A percentile compares a stretch with the other conserved stretches of the same genome.
Conservation (phyloP, 2,329 filamentous ascomycete species). For the Stenocarpella maydis region DNA sequence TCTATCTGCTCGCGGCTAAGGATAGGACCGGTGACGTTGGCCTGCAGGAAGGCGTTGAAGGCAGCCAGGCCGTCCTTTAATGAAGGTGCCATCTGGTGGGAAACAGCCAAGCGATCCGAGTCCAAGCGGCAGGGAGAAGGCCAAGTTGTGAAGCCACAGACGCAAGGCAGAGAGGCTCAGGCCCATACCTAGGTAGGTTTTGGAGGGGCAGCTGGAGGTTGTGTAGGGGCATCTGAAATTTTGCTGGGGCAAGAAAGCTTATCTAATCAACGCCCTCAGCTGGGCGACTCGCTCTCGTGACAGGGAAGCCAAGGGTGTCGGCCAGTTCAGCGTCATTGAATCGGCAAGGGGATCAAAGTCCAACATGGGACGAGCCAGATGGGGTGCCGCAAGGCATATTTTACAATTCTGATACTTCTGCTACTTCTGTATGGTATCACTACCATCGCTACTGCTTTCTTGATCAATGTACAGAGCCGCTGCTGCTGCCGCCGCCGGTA, state of each 20-base stretch:
- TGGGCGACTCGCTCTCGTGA: too few species aligned
- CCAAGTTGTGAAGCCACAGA: slow-evolving; percentile 3
- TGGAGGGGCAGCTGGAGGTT: background rate
- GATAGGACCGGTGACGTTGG: slow-evolving; percentile 87
- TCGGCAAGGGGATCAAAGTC: background rate
- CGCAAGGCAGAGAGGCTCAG: background rate
- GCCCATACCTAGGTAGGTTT: background rate
- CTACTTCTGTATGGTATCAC: background rate
- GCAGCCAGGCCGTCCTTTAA: slow-evolving; percentile 69
- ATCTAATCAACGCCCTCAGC: slow-evolving; percentile 24
- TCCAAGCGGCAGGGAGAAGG: background rate
- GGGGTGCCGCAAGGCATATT: background rate
- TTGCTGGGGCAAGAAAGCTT: slow-evolving; percentile 2
- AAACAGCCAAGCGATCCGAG: background rate
- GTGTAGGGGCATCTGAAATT: slow-evolving; percentile 28
- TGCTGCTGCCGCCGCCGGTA: background rate
- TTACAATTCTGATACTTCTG: slow-evolving; percentile 2
- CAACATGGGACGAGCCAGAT: background rate
- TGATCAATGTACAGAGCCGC: background rate
- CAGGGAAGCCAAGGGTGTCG: too few species aligned
- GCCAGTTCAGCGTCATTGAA: too few species aligned
- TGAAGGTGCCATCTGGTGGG: slow-evolving; percentile 26
- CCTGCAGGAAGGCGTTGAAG: slow-evolving; percentile 82
- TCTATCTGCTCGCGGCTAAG: slow-evolving; percentile 51
- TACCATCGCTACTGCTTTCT: slow-evolving; percentile 1